Conservation (phyloP, 306 rosid genomes). For the Begonia peltatifolia region DNA sequence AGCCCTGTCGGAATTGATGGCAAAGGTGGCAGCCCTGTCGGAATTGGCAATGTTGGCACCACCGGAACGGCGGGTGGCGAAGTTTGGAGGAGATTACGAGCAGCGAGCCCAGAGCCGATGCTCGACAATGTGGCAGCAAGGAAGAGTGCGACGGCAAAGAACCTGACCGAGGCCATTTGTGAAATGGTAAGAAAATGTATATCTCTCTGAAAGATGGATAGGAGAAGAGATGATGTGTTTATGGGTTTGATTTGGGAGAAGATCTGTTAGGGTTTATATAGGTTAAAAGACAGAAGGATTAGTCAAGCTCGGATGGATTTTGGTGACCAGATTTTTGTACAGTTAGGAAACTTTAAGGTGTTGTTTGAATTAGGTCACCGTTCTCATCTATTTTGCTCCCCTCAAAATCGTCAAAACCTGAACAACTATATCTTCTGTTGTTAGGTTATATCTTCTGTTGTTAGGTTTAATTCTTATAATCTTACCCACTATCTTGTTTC, state of each 20-base stretch:
- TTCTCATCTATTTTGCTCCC: background rate
- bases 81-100: constrained; percentile 11
- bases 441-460: too few relatives aligned
- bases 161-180: constrained; percentile 1
- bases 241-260: too few relatives aligned
- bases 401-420: background rate
- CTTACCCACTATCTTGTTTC: too few relatives aligned
- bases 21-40: background rate
- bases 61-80: background rate
- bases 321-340: too few relatives aligned
- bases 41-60: constrained; percentile 3
- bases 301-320: too few relatives aligned
- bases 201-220: background rate
- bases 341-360: too few relatives aligned
- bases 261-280: too few relatives aligned
- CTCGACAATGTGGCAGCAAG: background rate
- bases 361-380: too few relatives aligned
- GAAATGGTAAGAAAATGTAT: background rate
- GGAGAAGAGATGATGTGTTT: too few relatives aligned
- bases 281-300: too few relatives aligned
- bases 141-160: constrained; percentile 1
- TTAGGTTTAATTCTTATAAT: too few relatives aligned
- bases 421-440: too few relatives aligned
- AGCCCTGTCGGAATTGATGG: constrained; percentile 1
- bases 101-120: background rate